Base-by-base conservation (phyloP, 768 basidiomycete genomes). In the Krasilnikovozyma curviuscula region DNA sequence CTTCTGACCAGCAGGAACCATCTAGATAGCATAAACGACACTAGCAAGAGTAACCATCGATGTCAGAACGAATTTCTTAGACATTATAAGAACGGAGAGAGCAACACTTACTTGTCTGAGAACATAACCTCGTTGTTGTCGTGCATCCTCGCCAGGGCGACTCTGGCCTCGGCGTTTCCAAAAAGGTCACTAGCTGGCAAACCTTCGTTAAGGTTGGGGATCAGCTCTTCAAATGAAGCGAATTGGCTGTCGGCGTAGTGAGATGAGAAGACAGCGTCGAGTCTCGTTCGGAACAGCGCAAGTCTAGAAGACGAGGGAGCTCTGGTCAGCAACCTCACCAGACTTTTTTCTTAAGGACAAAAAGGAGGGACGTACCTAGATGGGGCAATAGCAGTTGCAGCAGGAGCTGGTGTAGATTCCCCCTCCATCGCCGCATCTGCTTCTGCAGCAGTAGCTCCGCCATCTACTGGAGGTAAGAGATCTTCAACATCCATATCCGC, bases 81-180 rank as follows among this genome's bases (percentile, higher is more conserved):
- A n/a, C n/a, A n/a, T n/a, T n/a, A n/a, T n/a, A n/a, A n/a, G n/a
- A n/a, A n/a, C n/a, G n/a, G n/a, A n/a, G n/a, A n/a, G n/a, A n/a
- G n/a, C 35, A 35, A 23, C 14, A 47, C 50, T 29, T 28, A 52
- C 28, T 79, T 81, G 28, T 82, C 83, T 54, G 79, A 80, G 57
- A 85, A 70, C 82, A 93, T 84, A 53, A 95, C 68, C 64, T 89
- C 81, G 57, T 83, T 78, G 12, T 68, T 69, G 16, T 79, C 77
- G 42, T 58, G 57, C 89, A 97, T 93, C 30, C 69, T 64, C 54
- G 75, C 70, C 49, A 79, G 78, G 21, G 78, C 76, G 46, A 70
- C 68, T 5, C 74, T 76, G 1, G 82, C 91, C 63, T 97, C 91
- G 12, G 71, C 70, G 0, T 77, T 79, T 3, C 83, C 81, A 63